Percentiles rank a stretch among this genome's conserved stretches.
Conservation (phyloP, 306 rosid genomes). For the Astragalus membranaceus region DNA sequence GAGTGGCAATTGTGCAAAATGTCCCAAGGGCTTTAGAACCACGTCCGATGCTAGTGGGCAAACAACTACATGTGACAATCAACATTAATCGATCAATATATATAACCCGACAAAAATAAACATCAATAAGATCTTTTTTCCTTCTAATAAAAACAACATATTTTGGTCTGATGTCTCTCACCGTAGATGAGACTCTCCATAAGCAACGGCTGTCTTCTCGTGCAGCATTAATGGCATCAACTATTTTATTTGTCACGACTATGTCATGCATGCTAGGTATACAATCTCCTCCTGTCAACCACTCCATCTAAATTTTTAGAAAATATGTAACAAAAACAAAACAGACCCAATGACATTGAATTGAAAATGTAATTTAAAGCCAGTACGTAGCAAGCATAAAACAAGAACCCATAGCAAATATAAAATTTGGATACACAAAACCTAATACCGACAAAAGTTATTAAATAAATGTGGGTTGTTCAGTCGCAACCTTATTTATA, state of each 20-base stretch:
- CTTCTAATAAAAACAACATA: background rate
- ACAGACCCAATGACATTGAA: too few species aligned
- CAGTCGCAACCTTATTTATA: too few species aligned
- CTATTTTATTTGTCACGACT: conserved; percentile 54
- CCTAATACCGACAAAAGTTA: too few species aligned
- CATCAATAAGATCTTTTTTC: background rate
- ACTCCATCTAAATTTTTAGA: conserved; percentile 94
- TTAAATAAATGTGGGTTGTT: too few species aligned
- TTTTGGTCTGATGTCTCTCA: conserved; percentile 24
- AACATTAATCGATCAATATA: conserved; percentile 12
- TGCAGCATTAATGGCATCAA: conserved; percentile 57
- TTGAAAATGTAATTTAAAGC: too few species aligned
- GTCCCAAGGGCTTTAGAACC: conserved; percentile 76
- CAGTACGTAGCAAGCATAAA: too few species aligned
- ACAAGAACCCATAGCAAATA: background rate
- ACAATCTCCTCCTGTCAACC: conserved; percentile 87
- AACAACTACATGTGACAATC: conserved; percentile 49
- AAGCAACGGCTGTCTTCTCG: conserved; percentile 51
- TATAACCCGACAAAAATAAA: background rate
- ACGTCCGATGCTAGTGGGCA: conserved; percentile 86
- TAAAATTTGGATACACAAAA: background rate
- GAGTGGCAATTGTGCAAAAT: conserved; percentile 51
- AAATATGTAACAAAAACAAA: too few species aligned
- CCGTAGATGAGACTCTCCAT: conserved; percentile 91
- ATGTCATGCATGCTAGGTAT: conserved; percentile 88